Percentiles rank a stretch among this genome's conserved stretches.
Conservation (phyloP, 2,329 filamentous ascomycete species). For the Trichoderma sp. region DNA sequence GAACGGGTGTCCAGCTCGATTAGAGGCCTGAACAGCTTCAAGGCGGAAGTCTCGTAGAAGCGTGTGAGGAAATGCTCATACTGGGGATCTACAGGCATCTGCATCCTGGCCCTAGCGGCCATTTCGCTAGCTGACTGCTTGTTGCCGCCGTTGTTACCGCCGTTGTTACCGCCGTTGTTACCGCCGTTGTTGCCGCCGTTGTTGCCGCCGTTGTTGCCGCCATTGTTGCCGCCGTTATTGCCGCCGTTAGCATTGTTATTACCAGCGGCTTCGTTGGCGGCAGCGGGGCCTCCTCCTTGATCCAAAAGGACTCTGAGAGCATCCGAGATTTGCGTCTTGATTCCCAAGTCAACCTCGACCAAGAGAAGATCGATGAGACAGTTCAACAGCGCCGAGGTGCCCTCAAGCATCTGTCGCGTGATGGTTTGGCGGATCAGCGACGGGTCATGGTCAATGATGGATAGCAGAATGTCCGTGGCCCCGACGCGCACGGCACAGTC, state of each 20-base stretch:
- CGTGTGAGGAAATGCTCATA: constrained; percentile 81
- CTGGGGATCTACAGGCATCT: constrained; percentile 59
- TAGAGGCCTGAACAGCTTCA: constrained; percentile 81
- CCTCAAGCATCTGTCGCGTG: constrained; percentile 86
- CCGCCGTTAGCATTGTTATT: constrained; percentile 51
- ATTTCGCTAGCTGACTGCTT: constrained; percentile 50
- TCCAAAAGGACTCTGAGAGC: constrained; percentile 92
- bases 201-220: background rate
- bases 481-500: constrained; percentile 86
- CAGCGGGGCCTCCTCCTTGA: constrained; percentile 50
- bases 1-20: constrained; percentile 70
- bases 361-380: constrained; percentile 88
- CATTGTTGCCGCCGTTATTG: constrained; percentile 28
- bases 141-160: background rate
- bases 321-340: constrained; percentile 93
- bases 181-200: constrained; percentile 25
- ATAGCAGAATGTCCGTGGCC: constrained; percentile 88
- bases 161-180: background rate
- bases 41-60: constrained; percentile 86
- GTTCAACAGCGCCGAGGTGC: constrained; percentile 81
- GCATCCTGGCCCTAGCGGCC: constrained; percentile 58
- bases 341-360: constrained; percentile 86
- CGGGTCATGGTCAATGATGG: constrained; percentile 92
- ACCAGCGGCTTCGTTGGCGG: constrained; percentile 52
- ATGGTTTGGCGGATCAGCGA: constrained; percentile 92